Evolutionary conservation across 768 basidiomycete genomes (phyloP).

Genomic region (Tremella yokohamensis): DNA sequence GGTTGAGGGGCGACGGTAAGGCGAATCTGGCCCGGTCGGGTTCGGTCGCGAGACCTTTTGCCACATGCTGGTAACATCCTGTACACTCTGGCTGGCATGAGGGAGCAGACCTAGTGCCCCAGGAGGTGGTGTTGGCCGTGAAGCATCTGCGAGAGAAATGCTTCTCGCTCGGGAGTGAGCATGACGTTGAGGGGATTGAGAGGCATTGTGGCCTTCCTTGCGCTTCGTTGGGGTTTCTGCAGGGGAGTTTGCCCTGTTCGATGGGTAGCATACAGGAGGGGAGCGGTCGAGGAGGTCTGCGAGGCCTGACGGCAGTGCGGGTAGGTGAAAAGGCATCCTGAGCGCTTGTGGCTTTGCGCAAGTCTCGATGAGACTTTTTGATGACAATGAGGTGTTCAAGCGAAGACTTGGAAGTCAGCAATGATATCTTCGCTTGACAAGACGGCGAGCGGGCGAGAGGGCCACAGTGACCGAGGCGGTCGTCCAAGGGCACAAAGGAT

Average conservation of each 20-base stretch:
- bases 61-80: neutral
- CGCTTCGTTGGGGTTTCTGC: neutral
- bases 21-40: neutral
- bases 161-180: neutral
- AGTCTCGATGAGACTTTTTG: neutral
- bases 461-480: too few relatives aligned
- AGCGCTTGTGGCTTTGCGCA: neutral
- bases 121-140: neutral
- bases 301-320: slow-evolving; percentile 10
- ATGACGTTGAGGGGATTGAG: neutral
- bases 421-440: neutral
- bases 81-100: neutral
- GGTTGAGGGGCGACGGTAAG: neutral
- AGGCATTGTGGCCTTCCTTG: neutral
- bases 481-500: neutral
- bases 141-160: neutral
- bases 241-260: slow-evolving; percentile 2
- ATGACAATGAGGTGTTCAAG: neutral
- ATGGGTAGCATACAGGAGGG: slow-evolving; percentile 18
- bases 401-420: neutral
- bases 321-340: slow-evolving; percentile 4
- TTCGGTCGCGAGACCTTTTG: neutral
- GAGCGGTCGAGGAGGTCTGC: slow-evolving; percentile 11
- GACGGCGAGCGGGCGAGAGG: too few relatives aligned
- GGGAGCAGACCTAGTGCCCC: slow-evolving; percentile 2